Base-by-base conservation (phyloP, 169 alveolate genomes). In the Plasmodium cynomolgi region DNA sequence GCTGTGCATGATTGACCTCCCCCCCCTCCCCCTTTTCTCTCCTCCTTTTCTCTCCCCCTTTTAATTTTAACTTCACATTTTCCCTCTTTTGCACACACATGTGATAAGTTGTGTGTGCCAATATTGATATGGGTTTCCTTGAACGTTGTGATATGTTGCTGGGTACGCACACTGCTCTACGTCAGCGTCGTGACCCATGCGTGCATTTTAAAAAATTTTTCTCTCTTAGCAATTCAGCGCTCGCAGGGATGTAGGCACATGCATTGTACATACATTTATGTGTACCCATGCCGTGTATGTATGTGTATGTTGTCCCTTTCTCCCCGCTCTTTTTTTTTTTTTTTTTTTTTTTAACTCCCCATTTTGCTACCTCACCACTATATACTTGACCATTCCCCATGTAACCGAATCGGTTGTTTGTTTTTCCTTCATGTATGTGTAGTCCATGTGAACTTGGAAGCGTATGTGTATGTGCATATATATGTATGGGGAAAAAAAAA, bases 341-440 rank as follows among this genome's bases (percentile, higher is more conserved):
- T 58, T 20, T 20, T 62, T 62, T 62, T 11, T 62, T 62, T 62
- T 62, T 20, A 7, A 23, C 33, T 17, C 3, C 33, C 33, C 33
- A 23, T 62, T 62, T 62, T 23, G 1, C 33, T 23, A 23, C 33
- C 6, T 56, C 26, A 56, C 72, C 72, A 15, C 26, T 56, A 17
- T 13, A 56, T 17, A 44, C 11, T 44, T 44, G 11, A 5, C 58
- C 7, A 15, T 26, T 50, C 20, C 58, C 6, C n/a, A 29, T 29
- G 34, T 31, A 15, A 82, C 58, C 80, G 15, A 56, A 39, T 11
- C 15, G 81, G 79, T 82, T 82, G 90, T 82, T 82, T 82, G 90
- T 82, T 82, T 82, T 33, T 31, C 50, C 33, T 82, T 39, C 54
- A 84, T 84, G 33, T 62, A 6, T 56, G n/a, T 56, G 26, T 56